Evolutionary conservation across 768 basidiomycete species (phyloP).

Genomic region (Hygrocybe punicea): DNA sequence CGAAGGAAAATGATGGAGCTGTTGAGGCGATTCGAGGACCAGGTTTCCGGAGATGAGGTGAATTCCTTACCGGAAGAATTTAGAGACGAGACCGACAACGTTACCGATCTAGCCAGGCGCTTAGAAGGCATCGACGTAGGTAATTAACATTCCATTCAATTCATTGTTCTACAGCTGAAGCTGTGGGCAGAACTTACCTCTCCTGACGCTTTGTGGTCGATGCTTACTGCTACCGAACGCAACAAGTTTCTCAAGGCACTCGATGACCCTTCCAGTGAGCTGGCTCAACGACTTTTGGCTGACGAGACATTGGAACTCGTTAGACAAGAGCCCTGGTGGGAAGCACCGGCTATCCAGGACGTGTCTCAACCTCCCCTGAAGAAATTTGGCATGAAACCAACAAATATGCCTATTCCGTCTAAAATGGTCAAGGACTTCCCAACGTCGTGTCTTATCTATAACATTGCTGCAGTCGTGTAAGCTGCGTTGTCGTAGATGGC

Average conservation of each 20-base stretch:
- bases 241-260: slow-evolving; percentile 57
- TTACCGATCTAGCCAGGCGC: slow-evolving; percentile 45
- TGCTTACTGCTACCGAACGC: slow-evolving; percentile 58
- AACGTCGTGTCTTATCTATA: slow-evolving; percentile 56
- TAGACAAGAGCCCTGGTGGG: slow-evolving; percentile 74
- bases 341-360: slow-evolving; percentile 24
- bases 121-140: slow-evolving; percentile 62
- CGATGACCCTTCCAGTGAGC: slow-evolving; percentile 57
- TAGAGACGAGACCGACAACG: slow-evolving; percentile 34
- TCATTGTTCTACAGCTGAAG: background rate
- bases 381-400: slow-evolving; percentile 39
- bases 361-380: slow-evolving; percentile 8
- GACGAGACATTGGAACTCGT: slow-evolving; percentile 52
- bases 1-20: slow-evolving; percentile 64
- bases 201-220: slow-evolving; percentile 56
- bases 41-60: slow-evolving; percentile 40
- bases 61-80: slow-evolving; percentile 32
- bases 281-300: slow-evolving; percentile 57
- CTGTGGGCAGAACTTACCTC: slow-evolving; percentile 48
- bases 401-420: slow-evolving; percentile 45
- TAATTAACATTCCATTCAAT: slow-evolving; percentile 27
- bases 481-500: slow-evolving; percentile 24
- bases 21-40: slow-evolving; percentile 70
- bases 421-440: slow-evolving; percentile 41
- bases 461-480: slow-evolving; percentile 65